Base-by-base conservation (phyloP, 805 yeast genomes). In the Barnettozyma vustinii region DNA sequence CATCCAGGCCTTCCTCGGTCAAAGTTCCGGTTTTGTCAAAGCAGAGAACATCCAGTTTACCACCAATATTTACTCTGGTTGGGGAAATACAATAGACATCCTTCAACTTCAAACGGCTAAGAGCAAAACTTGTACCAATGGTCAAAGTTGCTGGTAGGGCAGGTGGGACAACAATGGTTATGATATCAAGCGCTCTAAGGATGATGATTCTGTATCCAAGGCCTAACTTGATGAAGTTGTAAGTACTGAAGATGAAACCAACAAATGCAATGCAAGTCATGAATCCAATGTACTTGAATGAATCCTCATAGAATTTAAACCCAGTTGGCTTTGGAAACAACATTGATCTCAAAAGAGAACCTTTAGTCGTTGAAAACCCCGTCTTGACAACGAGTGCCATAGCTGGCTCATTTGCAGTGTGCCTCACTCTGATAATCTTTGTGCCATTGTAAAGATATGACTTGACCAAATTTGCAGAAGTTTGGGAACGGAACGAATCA, bases 1-100 rank as follows among this genome's bases (percentile, higher is more conserved):
- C 87, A 63, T 92, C 98, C 35, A 94, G 72, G 0, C 98, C 98
- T 63, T 94, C 99, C 61, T 94, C 98, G 0, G 99, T 94, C 54
- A 94, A 71, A 0, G 99, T 94, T 3, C 99, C 99, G 0, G 99
- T 94, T 63, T 94, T 94, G 69, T 94, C 99, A 66, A 94, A 94
- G 60, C 96, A 90, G 61, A 89, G 73, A 4, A 87, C 80, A 62
- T 92, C 97, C 23, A 94, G 63, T 58, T 94, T 90, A 9, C 99
- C 99, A 33, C 96, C 97, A n/a, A 94, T 83, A 61, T 94, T 94
- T 42, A 95, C 94, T 52, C 96, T 77, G 1, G 94, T 87, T 2
- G 99, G 99, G 2, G 97, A 81, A 48, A 92, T 92, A 65, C 99
- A 94, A 58, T 83, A 94, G 1, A 95, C 83, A 37, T 77, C 71